Evolutionary conservation across 306 rosid species (phyloP), one percentile per base, ranked within the genome.

Genomic region (Prunus armeniaca): DNA sequence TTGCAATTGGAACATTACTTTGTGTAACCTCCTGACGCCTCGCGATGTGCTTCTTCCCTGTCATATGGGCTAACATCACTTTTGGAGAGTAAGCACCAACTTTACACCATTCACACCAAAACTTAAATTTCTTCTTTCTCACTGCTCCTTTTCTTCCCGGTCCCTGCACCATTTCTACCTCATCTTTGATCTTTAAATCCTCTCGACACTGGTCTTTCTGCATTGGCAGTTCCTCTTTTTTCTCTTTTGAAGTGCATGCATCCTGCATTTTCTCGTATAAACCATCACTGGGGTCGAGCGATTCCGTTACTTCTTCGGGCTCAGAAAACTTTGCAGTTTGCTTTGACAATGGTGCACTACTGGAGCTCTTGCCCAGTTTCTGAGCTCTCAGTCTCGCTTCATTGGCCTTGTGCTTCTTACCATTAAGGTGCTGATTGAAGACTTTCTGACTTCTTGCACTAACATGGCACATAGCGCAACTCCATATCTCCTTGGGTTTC

Each of bases 351-450:
- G 71, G 52, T 38, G 65, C 76, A 17, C 74, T 41, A 50, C 15
- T 27, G 68, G 73, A 73, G 65, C 41, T 27, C 67, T 72, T 81
- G 49, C 64, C 76, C 18, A 13, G 60, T 43, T 58, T 87, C 30
- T 18, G 49, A 30, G 54, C 78, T 60, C 20, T 63, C 28, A 85
- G 69, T 12, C 69, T 38, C 41, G 74, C 82, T 76, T 78, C 91
- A 61, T 71, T 88, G 68, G 89, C 80, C 84, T 65, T 88, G 87
- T 89, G 98, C 86, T 79, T 93, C 88, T 22, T 91, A 32, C 98
- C 93, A 2, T 74, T 80, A 67, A 89, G 80, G 80, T 93, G 96
- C 4, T 67, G 69, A 15, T 73, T 72, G 27, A 93, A 82, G 17
- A 2, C 68, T 20, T 15, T 79, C 82, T 89, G 81, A 45, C 78